Percentiles rank a stretch among this genome's conserved stretches.
These are phyloP conservation scores for Alisma plantagoaquatica DNA, from an alignment of 106 monocot species.

Conservation along the genomic window DNA sequence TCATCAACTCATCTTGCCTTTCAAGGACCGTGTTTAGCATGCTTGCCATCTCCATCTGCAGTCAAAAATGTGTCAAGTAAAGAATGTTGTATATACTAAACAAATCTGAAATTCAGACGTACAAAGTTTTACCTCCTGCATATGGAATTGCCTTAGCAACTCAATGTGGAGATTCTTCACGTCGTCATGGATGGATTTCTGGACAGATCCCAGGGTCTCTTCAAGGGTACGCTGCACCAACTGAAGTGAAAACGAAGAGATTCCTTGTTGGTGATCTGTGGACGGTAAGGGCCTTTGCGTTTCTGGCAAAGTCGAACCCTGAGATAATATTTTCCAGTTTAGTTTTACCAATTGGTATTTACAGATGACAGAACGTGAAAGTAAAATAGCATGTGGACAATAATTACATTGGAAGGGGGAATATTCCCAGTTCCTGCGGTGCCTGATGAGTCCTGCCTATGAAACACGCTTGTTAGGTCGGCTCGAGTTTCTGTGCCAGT, in stretches of 20 bases:
- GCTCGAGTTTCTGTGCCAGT: constrained; percentile 74
- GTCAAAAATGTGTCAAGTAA: too few species aligned
- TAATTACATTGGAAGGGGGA: constrained; percentile 37
- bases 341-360: too few species aligned
- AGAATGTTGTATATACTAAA: too few species aligned
- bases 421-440: constrained; percentile 19
- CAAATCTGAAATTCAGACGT: too few species aligned
- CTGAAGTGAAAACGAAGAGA: constrained; percentile 86
- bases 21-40: constrained; percentile 10
- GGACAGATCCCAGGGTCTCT: constrained; percentile 69
- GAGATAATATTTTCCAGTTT: too few species aligned
- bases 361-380: too few species aligned
- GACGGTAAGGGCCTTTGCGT: too few species aligned
- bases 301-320: too few species aligned
- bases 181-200: constrained; percentile 74
- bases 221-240: constrained; percentile 83
- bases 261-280: constrained; percentile 37
- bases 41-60: constrained; percentile 16
- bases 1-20: constrained; percentile 17
- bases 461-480: constrained; percentile 36
- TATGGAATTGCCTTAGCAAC: constrained; percentile 84
- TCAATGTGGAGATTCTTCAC: constrained; percentile 93
- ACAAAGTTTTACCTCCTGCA: constrained; percentile 59
- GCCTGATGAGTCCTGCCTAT: constrained; percentile 39
- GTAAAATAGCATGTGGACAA: too few species aligned